Evolutionary conservation across 306 rosid genomes (phyloP).

Genomic region (Acacia melanoxylon): DNA sequence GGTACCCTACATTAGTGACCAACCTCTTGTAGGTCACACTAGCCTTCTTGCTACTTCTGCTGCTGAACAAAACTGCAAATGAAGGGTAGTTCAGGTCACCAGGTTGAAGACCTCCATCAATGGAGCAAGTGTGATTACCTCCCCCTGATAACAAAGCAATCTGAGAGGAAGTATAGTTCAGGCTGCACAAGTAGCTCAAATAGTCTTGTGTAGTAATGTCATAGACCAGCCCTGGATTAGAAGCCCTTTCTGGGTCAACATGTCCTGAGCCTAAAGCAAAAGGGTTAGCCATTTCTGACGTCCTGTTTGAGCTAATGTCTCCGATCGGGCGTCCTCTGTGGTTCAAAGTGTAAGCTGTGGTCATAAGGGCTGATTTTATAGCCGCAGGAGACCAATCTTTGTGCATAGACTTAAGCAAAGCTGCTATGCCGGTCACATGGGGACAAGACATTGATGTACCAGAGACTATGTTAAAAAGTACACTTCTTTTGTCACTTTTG

Average conservation of each 20-base stretch:
- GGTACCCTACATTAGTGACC: conserved; percentile 62
- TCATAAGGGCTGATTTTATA: conserved; percentile 76
- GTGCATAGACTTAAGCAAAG: conserved; percentile 51
- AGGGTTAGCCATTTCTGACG: conserved; percentile 46
- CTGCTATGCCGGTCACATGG: conserved; percentile 75
- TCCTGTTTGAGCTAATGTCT: conserved; percentile 35
- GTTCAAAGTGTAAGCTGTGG: conserved; percentile 62
- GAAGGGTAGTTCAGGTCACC: conserved; percentile 81
- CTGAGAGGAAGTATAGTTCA: conserved; percentile 58
- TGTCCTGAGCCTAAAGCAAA: conserved; percentile 76
- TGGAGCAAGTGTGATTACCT: conserved; percentile 45
- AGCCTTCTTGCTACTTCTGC: conserved; percentile 13
- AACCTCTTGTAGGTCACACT: conserved; percentile 53
- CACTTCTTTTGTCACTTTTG: conserved; percentile 56
- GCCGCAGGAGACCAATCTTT: conserved; percentile 70
- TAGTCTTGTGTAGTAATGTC: conserved; percentile 55
- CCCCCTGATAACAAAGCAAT: conserved; percentile 48
- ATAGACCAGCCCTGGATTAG: conserved; percentile 69
- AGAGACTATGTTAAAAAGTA: conserved; percentile 57
- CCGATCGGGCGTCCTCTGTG: conserved; percentile 44
- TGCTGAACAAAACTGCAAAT: conserved; percentile 46
- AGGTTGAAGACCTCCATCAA: conserved; percentile 17
- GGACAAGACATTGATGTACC: conserved; percentile 92
- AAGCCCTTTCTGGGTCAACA: conserved; percentile 65
- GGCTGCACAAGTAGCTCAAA: conserved; percentile 54